Evolutionary conservation across 768 basidiomycete genomes (phyloP).

Genomic region (Scleroderma citrinum): DNA sequence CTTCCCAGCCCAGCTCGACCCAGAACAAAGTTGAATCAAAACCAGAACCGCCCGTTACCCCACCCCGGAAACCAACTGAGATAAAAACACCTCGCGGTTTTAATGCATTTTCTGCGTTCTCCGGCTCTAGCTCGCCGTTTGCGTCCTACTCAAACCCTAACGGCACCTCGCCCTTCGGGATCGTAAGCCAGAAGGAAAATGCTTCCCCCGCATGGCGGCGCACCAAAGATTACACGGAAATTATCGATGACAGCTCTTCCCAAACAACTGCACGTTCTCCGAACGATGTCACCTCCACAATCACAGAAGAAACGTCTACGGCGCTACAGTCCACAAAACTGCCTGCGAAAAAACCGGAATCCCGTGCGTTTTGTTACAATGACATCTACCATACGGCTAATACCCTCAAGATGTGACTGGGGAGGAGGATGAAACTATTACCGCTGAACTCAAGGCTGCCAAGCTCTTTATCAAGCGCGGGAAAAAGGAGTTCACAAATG

Average conservation of each 20-base stretch:
- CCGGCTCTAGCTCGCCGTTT: slow-evolving; percentile 32
- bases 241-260: slow-evolving; percentile 4
- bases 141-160: slow-evolving; percentile 21
- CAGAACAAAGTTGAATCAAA: slow-evolving; percentile 8
- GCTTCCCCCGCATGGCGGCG: slow-evolving; percentile 23
- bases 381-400: slow-evolving; percentile 2
- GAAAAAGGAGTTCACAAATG: slow-evolving; percentile 48
- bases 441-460: slow-evolving; percentile 52
- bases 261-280: slow-evolving; percentile 14
- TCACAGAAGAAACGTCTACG: neutral
- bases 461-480: slow-evolving; percentile 44
- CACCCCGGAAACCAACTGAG: slow-evolving; percentile 7
- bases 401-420: slow-evolving; percentile 39
- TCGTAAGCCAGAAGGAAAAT: slow-evolving; percentile 10
- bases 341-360: slow-evolving; percentile 5
- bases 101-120: slow-evolving; percentile 37
- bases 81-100: slow-evolving; percentile 6
- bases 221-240: slow-evolving; percentile 6
- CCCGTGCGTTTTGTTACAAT: slow-evolving; percentile 10
- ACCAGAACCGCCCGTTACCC: slow-evolving; percentile 8
- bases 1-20: slow-evolving; percentile 4
- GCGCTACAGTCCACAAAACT: neutral
- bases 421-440: slow-evolving; percentile 57
- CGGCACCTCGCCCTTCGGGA: slow-evolving; percentile 19
- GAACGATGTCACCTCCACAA: slow-evolving; percentile 10